Percentiles rank a stretch among this genome's conserved stretches.
Conservation (phyloP, 2,329 filamentous ascomycete species). For the Davidsoniella eucalypti region DNA sequence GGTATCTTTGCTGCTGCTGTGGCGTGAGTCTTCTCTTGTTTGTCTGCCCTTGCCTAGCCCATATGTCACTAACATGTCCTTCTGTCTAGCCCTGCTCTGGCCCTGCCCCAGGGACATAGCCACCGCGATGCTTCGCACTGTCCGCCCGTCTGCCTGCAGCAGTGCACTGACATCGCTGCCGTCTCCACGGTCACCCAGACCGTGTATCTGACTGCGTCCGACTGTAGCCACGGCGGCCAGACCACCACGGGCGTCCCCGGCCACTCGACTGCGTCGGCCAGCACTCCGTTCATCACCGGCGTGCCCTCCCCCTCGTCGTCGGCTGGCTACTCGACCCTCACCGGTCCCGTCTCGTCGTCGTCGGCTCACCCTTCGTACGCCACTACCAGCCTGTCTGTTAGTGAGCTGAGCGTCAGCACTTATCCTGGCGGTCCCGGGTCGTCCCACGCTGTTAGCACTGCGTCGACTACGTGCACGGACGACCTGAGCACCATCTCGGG, state of each 20-base stretch:
- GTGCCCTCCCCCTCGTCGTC: not conserved
- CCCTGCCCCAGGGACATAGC: slow-evolving; percentile 4
- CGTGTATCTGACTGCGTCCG: slow-evolving; percentile 8
- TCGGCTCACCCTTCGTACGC: not conserved
- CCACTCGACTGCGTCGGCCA: not conserved
- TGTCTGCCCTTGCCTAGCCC: not conserved
- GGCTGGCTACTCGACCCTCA: not conserved
- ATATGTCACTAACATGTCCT: not conserved
- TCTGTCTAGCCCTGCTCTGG: slow-evolving; percentile 1
- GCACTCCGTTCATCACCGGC: not conserved
- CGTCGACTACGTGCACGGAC: slow-evolving; percentile 6
- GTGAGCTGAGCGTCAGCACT: not conserved
- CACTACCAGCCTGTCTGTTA: not conserved
- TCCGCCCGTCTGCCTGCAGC: slow-evolving; percentile 9
- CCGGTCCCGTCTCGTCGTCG: not conserved
- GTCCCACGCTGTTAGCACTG: not conserved
- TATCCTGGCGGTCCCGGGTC: slow-evolving; percentile 1
- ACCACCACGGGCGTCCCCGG: not conserved
- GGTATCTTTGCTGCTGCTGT: slow-evolving; percentile 9
- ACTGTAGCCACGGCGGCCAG: not conserved
- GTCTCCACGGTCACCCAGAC: slow-evolving; percentile 8
- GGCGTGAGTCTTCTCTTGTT: slow-evolving; percentile 4
- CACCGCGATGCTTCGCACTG: slow-evolving; percentile 2
- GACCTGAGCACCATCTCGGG: not conserved
- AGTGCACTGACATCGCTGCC: slow-evolving; percentile 8